Conservation (phyloP, 345 rosid genomes). For the Cardamine chenopodiifolia region DNA sequence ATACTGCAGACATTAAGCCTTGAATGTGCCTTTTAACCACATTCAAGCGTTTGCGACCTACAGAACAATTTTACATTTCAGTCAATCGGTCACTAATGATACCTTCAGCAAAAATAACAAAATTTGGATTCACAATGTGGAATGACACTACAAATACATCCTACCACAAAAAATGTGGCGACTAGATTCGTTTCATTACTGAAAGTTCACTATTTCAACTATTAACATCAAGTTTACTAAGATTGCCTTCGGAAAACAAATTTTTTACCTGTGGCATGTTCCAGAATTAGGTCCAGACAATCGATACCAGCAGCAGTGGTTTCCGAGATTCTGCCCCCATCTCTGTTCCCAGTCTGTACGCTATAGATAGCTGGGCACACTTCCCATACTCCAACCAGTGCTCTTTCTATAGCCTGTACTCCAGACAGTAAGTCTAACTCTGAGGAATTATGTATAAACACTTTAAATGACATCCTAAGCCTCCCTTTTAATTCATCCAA, state of each 20-base stretch:
- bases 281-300: conserved; percentile 87
- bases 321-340: conserved; percentile 70
- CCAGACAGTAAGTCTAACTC: conserved; percentile 69
- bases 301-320: conserved; percentile 81
- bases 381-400: conserved; percentile 72
- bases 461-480: conserved; percentile 72
- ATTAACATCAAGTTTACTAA: conserved; percentile 15
- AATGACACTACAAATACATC: not conserved
- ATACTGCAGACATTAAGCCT: conserved; percentile 65
- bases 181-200: conserved; percentile 4
- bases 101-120: not conserved
- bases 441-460: conserved; percentile 58
- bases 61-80: conserved; percentile 44
- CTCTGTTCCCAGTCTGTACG: conserved; percentile 57
- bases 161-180: not conserved
- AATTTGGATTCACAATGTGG: not conserved
- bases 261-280: conserved; percentile 73
- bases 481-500: conserved; percentile 68
- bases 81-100: conserved; percentile 10
- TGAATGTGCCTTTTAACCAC: conserved; percentile 69
- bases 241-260: conserved; percentile 2
- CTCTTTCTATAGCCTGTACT: conserved; percentile 76
- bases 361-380: conserved; percentile 49
- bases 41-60: conserved; percentile 66
- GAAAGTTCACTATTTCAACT: conserved; percentile 1